Percentiles rank a stretch among this genome's conserved stretches.
These are phyloP conservation scores for Schizosaccharomyces octosporus DNA, from an alignment of 805 yeast genomes.

Conservation along the genomic window DNA sequence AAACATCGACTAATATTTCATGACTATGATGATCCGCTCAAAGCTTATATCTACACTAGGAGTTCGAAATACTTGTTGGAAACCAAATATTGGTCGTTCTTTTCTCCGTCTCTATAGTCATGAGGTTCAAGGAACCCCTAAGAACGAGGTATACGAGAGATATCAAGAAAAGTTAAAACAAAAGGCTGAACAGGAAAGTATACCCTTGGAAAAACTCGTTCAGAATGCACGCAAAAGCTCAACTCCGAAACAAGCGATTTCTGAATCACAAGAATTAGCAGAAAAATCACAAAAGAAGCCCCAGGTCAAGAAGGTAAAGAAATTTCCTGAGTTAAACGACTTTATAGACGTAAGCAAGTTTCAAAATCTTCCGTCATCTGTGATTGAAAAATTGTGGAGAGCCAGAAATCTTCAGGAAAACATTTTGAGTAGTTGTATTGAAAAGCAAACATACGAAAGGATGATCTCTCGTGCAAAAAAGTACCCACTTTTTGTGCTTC, in stretches of 20 bases:
- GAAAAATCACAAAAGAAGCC: constrained; percentile 14
- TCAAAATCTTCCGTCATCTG: constrained; percentile 22
- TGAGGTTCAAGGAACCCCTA: not conserved
- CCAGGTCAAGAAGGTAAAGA: too few relatives aligned
- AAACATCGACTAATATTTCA: too few relatives aligned
- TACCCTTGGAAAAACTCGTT: not conserved
- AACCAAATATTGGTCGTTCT: not conserved
- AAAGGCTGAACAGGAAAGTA: not conserved
- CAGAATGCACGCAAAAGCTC: not conserved
- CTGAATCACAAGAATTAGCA: constrained; percentile 6
- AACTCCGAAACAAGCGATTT: constrained; percentile 28
- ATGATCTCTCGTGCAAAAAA: constrained; percentile 40
- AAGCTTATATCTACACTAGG: too few relatives aligned
- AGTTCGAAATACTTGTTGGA: too few relatives aligned
- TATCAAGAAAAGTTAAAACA: not conserved
- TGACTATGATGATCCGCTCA: too few relatives aligned
- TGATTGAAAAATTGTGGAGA: constrained; percentile 73
- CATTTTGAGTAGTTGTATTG: constrained; percentile 20
- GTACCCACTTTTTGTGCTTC: constrained; percentile 70
- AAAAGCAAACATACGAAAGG: constrained; percentile 8
- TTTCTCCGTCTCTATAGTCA: not conserved
- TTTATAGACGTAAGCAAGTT: constrained; percentile 50
- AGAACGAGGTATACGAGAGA: not conserved
- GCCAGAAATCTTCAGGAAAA: constrained; percentile 42
- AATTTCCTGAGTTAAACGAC: too few relatives aligned